Base-by-base conservation (phyloP, 495 filamentous ascomycete species). In the Hamigera avellanea region DNA sequence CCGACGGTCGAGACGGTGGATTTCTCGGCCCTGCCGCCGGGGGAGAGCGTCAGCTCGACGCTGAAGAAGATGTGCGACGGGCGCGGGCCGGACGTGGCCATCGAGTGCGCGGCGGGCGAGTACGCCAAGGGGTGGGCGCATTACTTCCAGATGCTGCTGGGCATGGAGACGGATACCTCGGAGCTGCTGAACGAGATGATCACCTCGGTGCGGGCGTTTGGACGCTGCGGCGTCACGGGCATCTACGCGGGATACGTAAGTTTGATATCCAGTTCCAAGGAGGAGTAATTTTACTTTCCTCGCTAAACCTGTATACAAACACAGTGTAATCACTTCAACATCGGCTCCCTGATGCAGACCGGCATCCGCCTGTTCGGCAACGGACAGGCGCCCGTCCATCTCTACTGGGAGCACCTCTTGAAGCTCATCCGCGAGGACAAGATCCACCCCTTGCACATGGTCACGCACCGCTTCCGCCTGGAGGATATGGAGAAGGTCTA, bases 131-230 rank as follows among this genome's bases (percentile, higher is more conserved):
- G 83, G n/a, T 85, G 79, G 76, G 64, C 71, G 29, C 81, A 89
- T 56, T 83, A 79, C 61, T 67, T 91, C 19, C 81, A 93, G 62
- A 69, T 78, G 50, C 44, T 72, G 36, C 34, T 88, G 0, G 83
- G 83, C 0, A 52, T 81, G 31, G 87, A 95, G 56, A 94, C 84
- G 2, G 86, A 93, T 54, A 85, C 81, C 2, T 80, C 76, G 29
- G 87, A 94, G 61, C 77, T 91, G 32, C 28, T 93, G 38, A 94
- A 94, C 48, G 84, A 94, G 62, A 85, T 86, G 76, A 73, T 94
- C 27, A 78, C 76, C 26, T 69, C 78, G 9, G 82, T 88, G 8
- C 66, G 78, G 29, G 80, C 76, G 35, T 93, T 76, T 52, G 84
- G 88, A 9, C 67, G 79, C 0, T 73, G 74, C 35, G 83, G 85